Percentiles rank a stretch among this genome's conserved stretches.
These are phyloP conservation scores for Colletotrichum noveboracense DNA, from an alignment of 2,329 filamentous ascomycete genomes.

Conservation along the genomic window DNA sequence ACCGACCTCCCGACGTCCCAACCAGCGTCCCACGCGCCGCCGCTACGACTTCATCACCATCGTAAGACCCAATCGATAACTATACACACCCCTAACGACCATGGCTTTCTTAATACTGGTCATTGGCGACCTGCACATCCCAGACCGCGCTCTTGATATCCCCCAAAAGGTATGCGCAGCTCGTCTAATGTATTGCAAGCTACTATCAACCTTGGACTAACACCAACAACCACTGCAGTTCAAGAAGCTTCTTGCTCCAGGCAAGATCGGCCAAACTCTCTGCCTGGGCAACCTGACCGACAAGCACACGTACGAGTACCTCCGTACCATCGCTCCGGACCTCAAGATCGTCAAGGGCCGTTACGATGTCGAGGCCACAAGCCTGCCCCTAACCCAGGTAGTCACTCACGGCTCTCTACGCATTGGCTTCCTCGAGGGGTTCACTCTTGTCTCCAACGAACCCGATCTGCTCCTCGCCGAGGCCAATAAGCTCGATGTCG, in stretches of 20 bases:
- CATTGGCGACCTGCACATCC: conserved; percentile 93
- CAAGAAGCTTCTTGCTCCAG: conserved; percentile 83
- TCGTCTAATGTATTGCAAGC: not conserved
- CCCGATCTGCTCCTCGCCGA: conserved; percentile 71
- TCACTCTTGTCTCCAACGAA: conserved; percentile 70
- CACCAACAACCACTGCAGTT: conserved; percentile 56
- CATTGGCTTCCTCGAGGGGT: conserved; percentile 72
- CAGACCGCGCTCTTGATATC: conserved; percentile 89
- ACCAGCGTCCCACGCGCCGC: not conserved
- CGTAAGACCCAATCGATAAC: not conserved
- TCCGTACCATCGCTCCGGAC: conserved; percentile 75
- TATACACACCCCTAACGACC: conserved; percentile 43
- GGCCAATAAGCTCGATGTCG: conserved; percentile 71
- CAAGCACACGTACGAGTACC: conserved; percentile 80
- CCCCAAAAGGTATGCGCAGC: conserved; percentile 74
- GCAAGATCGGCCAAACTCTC: conserved; percentile 82
- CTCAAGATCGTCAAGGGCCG: conserved; percentile 73
- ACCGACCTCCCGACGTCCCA: not conserved
- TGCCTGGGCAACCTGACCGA: conserved; percentile 84
- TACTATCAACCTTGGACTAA: not conserved
- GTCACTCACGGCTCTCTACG: conserved; percentile 70
- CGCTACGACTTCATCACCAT: not conserved
- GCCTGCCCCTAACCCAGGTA: conserved; percentile 68
- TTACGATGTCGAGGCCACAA: conserved; percentile 70
- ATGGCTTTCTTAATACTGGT: conserved; percentile 91